Evolutionary conservation across 768 basidiomycete species (phyloP), one percentile per base, ranked within the genome.

Genomic region (Kwoniella europaea): DNA sequence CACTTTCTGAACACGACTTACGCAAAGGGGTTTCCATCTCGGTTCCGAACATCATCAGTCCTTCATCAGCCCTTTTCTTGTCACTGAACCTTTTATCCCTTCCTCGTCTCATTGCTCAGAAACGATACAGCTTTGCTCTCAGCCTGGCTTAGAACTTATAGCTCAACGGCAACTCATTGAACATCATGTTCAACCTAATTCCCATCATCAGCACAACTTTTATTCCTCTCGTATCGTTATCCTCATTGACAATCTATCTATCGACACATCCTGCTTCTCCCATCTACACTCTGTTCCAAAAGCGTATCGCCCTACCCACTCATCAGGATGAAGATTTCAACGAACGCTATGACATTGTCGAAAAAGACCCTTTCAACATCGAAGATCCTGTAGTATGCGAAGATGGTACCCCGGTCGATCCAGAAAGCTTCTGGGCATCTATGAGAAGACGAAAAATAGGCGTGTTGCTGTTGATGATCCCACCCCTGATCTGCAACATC

Each of bases 311-410:
- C 7, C 70, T 81, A 9, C 79, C 79, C 0, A 71, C 58, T 3
- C 67, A 70, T 42, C 68, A 62, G 5, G 67, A 75, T 46, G 79
- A 81, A 55, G 69, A 52, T 10, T 64, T 81, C 18, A 59, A 73
- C 50, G 74, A 68, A 4, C 44, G 35, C 5, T 13, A 43, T 22
- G 67, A 71, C 18, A 27, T n/a, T 3, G 24, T 15, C 5, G 75
- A 73, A 27, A 80, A 80, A 52, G 80, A 81, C 65, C 76, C 78
- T 10, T 81, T 81, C 72, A 75, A 78, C 52, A 41, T 81, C 4
- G 57, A 73, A 24, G 76, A 81, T 50, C 71, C 78, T 1, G 61
- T 60, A 4, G 62, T 75, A 3, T 63, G 61, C 13, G 29, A 65
- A 13, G 78, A 81, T 73, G 80, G 80, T 4, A 60, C 57, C 5